phyloP scores from a whole-genome alignment of 345 rosid species.

The Microcos paniculata region DNA sequence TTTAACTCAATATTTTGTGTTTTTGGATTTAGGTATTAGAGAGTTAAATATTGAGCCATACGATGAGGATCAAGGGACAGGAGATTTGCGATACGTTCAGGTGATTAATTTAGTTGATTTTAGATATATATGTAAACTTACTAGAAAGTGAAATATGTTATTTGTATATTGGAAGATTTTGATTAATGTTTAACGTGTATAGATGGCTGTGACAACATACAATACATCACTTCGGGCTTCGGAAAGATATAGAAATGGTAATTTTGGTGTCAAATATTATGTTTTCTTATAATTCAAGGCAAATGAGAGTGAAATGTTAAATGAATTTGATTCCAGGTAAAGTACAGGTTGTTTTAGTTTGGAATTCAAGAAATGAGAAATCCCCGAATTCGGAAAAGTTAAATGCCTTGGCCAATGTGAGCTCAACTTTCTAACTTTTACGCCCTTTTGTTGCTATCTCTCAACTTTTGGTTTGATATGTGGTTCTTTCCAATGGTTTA shows the following conservation, averaged over 20 bases:
- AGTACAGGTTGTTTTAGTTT: constrained; percentile 85
- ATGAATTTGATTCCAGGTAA: constrained; percentile 47
- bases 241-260: constrained; percentile 84
- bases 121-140: background rate
- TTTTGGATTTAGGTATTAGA: constrained; percentile 51
- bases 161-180: constrained; percentile 6
- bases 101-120: constrained; percentile 34
- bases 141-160: background rate
- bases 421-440: constrained; percentile 15
- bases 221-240: constrained; percentile 74
- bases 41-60: constrained; percentile 69
- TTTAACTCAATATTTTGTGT: background rate
- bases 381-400: constrained; percentile 62
- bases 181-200: constrained; percentile 26
- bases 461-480: background rate
- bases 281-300: background rate
- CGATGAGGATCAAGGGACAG: constrained; percentile 79
- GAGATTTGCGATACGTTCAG: constrained; percentile 90
- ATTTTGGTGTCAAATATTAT: constrained; percentile 4
- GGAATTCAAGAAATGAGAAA: constrained; percentile 92
- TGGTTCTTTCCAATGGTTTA: constrained; percentile 12
- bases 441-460: background rate
- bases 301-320: background rate
- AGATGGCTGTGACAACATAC: constrained; percentile 95
- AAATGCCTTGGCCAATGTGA: constrained; percentile 75